Base-by-base conservation (phyloP, 495 filamentous ascomycete genomes). In the Arthonia radiata region DNA sequence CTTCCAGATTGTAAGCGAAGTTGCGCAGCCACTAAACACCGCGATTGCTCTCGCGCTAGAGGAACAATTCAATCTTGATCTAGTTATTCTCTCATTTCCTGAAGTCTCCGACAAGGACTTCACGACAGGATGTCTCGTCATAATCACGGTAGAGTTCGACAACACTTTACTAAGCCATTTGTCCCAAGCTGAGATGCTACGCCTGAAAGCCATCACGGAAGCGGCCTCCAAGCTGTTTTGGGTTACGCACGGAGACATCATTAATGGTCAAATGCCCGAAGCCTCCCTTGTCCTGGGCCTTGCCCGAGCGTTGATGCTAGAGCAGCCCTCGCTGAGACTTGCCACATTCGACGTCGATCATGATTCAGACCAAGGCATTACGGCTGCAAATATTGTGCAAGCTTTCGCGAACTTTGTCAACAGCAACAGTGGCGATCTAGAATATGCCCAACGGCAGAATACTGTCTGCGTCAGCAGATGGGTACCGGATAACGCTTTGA, bases 321-420 rank as follows among this genome's bases (percentile, higher is more conserved):
- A 53, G 10, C 49, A 53, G 32, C 48, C 47, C 1, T 36, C 49
- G 2, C 32, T 54, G 2, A 34, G 31, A 1, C 49, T 49, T 27
- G 31, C 30, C 1, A 35, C 41, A 13, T 26, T 44, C 14, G 41
- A 43, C 22, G 9, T 53, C n/a, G 45, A 49, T 22, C 5, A 36
- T 15, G 35, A n/a, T 13, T 10, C 24, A 11, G n/a, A 12, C 10
- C 11, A 23, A 13, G n/a, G n/a, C n/a, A n/a, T n/a, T n/a, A 28
- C 30, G 3, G 30, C 23, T 16, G 7, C 15, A 2, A 37, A 25
- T 16, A n/a, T 27, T 14, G 16, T 25, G 23, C 6, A 18, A 9
- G 23, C 29, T 5, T 29, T 33, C 6, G 15, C 24, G 8, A 13
- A 37, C 16, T n/a, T 24, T 0, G 13, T 12, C 4, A 16, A 33